A percentile compares a stretch with the other conserved stretches of the same genome.
phyloP scores from a whole-genome alignment of 2,329 filamentous ascomycete genomes.

The Nemania abortiva region DNA sequence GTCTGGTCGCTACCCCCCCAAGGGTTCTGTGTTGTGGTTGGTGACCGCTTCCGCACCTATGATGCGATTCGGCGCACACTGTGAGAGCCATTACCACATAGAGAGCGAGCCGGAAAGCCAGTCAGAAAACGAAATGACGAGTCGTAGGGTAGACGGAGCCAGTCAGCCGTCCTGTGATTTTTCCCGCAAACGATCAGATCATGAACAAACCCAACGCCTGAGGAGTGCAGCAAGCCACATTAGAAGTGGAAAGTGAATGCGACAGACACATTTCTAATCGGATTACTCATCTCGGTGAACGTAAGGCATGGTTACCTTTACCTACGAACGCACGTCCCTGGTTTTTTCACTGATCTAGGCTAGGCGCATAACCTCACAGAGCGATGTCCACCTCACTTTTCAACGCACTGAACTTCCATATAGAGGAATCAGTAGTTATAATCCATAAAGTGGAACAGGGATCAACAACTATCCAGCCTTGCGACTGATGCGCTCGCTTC shows the following conservation, averaged over 20 bases:
- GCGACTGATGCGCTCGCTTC: background rate
- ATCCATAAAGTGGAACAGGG: background rate
- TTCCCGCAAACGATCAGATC: background rate
- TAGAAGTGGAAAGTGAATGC: background rate
- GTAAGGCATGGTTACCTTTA: background rate
- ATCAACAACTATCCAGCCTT: background rate
- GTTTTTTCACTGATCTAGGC: background rate
- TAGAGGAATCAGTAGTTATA: background rate
- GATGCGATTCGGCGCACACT: too few relatives aligned
- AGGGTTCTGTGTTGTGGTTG: too few relatives aligned
- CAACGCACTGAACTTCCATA: background rate
- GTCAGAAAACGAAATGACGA: too few relatives aligned
- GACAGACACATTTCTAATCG: background rate
- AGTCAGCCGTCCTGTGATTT: too few relatives aligned
- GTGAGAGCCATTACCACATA: too few relatives aligned
- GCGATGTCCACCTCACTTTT: background rate
- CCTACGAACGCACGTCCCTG: background rate
- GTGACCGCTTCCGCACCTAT: too few relatives aligned
- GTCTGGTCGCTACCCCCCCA: too few relatives aligned
- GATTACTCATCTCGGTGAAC: background rate
- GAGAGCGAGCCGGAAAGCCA: too few relatives aligned
- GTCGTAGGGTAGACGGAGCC: too few relatives aligned
- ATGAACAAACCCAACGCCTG: background rate
- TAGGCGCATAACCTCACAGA: background rate
- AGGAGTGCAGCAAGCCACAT: background rate